phyloP scores from a whole-genome alignment of 805 yeast species.

The Brettanomyces naardenensis region DNA sequence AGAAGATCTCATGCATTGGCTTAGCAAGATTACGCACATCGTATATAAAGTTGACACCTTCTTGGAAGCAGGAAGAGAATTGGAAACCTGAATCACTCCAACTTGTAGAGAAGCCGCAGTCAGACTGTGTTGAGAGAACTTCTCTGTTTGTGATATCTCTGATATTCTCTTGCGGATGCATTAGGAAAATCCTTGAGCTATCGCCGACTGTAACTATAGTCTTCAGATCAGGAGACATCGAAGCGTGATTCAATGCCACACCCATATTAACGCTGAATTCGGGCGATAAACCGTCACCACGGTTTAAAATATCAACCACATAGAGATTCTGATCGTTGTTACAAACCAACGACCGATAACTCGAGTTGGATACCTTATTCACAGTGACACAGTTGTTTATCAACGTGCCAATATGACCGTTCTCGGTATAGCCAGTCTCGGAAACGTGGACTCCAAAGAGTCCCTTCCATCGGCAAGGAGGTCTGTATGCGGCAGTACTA shows the following conservation, averaged over 20 bases:
- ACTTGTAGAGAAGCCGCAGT: conserved; percentile 76
- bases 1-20: conserved; percentile 47
- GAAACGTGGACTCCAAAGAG: conserved; percentile 51
- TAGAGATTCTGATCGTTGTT: conserved; percentile 77
- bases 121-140: conserved; percentile 44
- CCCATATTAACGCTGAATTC: conserved; percentile 37
- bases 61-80: conserved; percentile 79
- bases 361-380: conserved; percentile 33
- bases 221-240: conserved; percentile 54
- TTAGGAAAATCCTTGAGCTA: conserved; percentile 52
- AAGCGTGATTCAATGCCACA: conserved; percentile 69
- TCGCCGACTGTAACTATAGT: conserved; percentile 71
- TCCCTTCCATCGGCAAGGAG: conserved; percentile 44
- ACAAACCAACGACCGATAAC: conserved; percentile 59
- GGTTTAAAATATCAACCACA: conserved; percentile 35
- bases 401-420: conserved; percentile 64
- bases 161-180: conserved; percentile 33
- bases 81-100: conserved; percentile 68
- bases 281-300: background rate
- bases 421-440: conserved; percentile 36
- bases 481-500: background rate
- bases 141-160: conserved; percentile 28
- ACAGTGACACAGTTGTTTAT: conserved; percentile 75
- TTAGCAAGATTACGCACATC: conserved; percentile 57
- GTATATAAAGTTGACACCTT: conserved; percentile 70